A percentile compares a stretch with the other conserved stretches of the same genome.
These are phyloP conservation scores for Saururus chinensis DNA, from an alignment of 164 flowering plant species.

Conservation along the genomic window DNA sequence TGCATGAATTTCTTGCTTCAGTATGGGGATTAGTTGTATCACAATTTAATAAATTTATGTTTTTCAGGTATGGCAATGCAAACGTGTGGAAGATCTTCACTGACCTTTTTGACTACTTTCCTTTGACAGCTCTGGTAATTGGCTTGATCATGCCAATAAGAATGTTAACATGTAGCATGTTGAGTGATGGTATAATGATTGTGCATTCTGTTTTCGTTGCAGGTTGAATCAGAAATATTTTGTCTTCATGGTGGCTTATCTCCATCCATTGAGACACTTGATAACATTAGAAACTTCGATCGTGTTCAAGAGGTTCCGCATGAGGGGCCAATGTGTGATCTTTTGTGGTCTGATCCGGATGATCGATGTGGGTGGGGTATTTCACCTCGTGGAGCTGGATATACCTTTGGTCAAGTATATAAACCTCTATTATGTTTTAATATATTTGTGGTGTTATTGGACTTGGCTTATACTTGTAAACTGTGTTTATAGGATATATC, in stretches of 20 bases:
- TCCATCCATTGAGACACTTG: slow-evolving; percentile 91
- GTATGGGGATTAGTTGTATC: too few relatives aligned
- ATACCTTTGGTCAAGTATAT: slow-evolving; percentile 81
- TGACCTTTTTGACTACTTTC: slow-evolving; percentile 91
- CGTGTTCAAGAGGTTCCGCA: slow-evolving; percentile 99
- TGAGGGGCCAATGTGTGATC: slow-evolving; percentile 96
- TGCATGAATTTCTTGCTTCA: too few relatives aligned
- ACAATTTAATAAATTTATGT: background rate
- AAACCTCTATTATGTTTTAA: background rate
- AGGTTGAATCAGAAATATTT: slow-evolving; percentile 97
- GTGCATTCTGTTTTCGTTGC: background rate
- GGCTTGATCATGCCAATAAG: background rate
- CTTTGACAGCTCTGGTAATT: slow-evolving; percentile 83
- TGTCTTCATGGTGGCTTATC: slow-evolving; percentile 96
- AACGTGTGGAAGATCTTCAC: slow-evolving; percentile 92
- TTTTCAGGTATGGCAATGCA: slow-evolving; percentile 89
- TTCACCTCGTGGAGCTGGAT: slow-evolving; percentile 96
- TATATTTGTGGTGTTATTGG: background rate
- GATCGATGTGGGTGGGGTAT: slow-evolving; percentile 99
- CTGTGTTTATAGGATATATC: slow-evolving; percentile 71
- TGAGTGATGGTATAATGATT: background rate
- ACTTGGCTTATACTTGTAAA: background rate
- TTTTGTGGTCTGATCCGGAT: slow-evolving; percentile 96
- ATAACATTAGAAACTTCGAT: slow-evolving; percentile 81
- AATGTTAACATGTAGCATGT: too few relatives aligned